Conservation (phyloP, 169 alveolate genomes). For the Babesia ovis region DNA sequence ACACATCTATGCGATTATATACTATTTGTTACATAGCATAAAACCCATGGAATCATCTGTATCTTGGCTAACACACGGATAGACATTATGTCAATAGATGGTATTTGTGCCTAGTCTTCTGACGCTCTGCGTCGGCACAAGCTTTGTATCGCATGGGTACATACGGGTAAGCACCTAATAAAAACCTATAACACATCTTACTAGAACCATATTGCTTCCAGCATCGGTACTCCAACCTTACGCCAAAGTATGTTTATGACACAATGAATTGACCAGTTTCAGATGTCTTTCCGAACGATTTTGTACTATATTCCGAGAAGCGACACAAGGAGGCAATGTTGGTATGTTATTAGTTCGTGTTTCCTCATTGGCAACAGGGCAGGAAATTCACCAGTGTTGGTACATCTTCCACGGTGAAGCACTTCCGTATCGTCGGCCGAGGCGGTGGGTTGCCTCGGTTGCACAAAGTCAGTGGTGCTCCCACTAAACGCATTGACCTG, state of each 20-base stretch:
- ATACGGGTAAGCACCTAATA: conserved; percentile 9
- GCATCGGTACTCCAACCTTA: not conserved
- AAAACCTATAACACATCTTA: too few relatives aligned
- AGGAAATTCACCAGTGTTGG: conserved; percentile 73
- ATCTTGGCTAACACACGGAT: not conserved
- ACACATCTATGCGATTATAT: too few relatives aligned
- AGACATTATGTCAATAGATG: conserved; percentile 15
- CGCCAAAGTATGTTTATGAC: not conserved
- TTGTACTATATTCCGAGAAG: conserved; percentile 68
- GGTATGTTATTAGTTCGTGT: conserved; percentile 38
- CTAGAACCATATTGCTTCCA: too few relatives aligned
- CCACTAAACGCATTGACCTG: conserved; percentile 72
- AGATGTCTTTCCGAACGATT: not conserved
- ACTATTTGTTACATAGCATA: too few relatives aligned
- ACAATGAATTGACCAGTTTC: not conserved
- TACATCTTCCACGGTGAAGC: conserved; percentile 74
- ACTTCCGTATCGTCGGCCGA: conserved; percentile 75
- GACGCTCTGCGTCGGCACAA: conserved; percentile 16
- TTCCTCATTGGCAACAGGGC: conserved; percentile 56
- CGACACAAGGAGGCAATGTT: conserved; percentile 79
- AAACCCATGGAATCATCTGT: not conserved
- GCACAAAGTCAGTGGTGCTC: conserved; percentile 72
- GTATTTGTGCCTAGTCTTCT: not conserved
- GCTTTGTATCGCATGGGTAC: not conserved
- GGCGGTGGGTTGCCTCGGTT: conserved; percentile 78